phyloP scores from a whole-genome alignment of 441 rosid species.

The Pelargonium citronellum region DNA sequence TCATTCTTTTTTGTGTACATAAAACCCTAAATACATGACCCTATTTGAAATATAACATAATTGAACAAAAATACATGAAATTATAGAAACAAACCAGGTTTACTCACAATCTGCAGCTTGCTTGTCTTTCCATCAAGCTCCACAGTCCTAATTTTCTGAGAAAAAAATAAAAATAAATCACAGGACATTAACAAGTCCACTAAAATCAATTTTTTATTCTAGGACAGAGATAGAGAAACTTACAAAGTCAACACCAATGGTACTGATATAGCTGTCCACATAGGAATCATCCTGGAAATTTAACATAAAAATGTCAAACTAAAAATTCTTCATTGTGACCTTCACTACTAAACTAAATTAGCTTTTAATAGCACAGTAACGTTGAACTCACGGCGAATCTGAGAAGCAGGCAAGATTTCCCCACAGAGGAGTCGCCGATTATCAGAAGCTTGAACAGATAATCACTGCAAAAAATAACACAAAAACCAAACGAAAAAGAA shows the following conservation, averaged over 20 bases:
- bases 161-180: slow-evolving; percentile 11
- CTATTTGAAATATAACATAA: too few species aligned
- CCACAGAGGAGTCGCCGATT: slow-evolving; percentile 80
- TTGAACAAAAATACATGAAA: too few species aligned
- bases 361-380: not conserved
- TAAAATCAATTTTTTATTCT: too few species aligned
- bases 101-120: slow-evolving; percentile 79
- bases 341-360: not conserved
- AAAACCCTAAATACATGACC: not conserved
- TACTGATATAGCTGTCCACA: slow-evolving; percentile 80
- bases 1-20: too few species aligned
- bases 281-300: slow-evolving; percentile 70
- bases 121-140: slow-evolving; percentile 80
- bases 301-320: not conserved
- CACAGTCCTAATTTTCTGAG: slow-evolving; percentile 77
- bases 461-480: slow-evolving; percentile 38
- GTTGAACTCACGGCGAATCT: slow-evolving; percentile 61
- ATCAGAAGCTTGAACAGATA: slow-evolving; percentile 76
- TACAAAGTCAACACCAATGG: slow-evolving; percentile 82
- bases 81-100: too few species aligned
- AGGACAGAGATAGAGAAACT: slow-evolving; percentile 29
- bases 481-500: not conserved
- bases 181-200: too few species aligned
- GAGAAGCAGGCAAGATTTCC: slow-evolving; percentile 81
- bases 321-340: too few species aligned